phyloP scores from a whole-genome alignment of 176 grass and related monocot genomes.

The Zoysia japonica region DNA sequence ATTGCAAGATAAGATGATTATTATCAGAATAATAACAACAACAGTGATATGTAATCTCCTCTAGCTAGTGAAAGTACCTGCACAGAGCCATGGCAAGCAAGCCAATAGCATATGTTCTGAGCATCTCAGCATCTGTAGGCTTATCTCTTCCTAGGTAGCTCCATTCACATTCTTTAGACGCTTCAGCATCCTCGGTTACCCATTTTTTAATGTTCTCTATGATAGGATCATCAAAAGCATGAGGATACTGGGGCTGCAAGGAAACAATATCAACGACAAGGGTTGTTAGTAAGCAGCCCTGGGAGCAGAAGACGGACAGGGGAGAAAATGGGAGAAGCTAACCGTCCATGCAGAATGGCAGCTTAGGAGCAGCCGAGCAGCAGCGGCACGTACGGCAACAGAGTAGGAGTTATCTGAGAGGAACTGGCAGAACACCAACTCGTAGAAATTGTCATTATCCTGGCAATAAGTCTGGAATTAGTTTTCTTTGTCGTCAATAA shows the following conservation, averaged over 20 bases:
- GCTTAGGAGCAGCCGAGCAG: conserved; percentile 80
- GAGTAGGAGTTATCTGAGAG: conserved; percentile 65
- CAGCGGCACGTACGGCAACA: conserved; percentile 52
- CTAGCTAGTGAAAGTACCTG: conserved; percentile 47
- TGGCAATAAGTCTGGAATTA: conserved; percentile 5
- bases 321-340: conserved; percentile 21
- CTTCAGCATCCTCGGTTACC: conserved; percentile 60
- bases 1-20: conserved; percentile 26
- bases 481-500: neutral
- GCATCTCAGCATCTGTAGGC: conserved; percentile 70
- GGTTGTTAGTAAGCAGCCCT: neutral
- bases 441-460: conserved; percentile 93
- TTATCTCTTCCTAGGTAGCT: conserved; percentile 65
- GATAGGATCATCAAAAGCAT: conserved; percentile 74
- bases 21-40: neutral
- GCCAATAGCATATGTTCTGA: conserved; percentile 77
- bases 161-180: conserved; percentile 56
- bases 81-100: conserved; percentile 81
- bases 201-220: conserved; percentile 82
- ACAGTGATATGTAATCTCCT: conserved; percentile 1
- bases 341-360: conserved; percentile 73
- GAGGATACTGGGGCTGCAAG: conserved; percentile 60
- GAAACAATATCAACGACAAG: conserved; percentile 12
- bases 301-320: neutral
- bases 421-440: conserved; percentile 77